Percentiles rank a stretch among this genome's conserved stretches.
Conservation (phyloP, 768 basidiomycete genomes). For the Termitomyces sp. region DNA sequence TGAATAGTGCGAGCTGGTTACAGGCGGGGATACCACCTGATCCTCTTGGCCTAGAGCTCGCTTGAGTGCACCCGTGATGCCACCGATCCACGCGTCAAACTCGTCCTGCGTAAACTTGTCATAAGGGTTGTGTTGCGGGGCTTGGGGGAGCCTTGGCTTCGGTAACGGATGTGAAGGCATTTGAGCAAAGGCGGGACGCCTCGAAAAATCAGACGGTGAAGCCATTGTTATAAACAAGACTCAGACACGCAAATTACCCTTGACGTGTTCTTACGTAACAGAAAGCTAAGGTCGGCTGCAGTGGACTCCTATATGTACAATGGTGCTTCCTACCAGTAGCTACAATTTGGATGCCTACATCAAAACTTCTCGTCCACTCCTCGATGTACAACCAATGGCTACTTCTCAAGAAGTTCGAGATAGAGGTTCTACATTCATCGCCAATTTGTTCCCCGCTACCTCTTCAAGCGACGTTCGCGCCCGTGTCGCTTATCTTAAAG, state of each 20-base stretch:
- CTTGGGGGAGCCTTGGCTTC: conserved; percentile 19
- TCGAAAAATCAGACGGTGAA: conserved; percentile 5
- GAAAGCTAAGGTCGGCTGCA: background rate
- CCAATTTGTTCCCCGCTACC: conserved; percentile 50
- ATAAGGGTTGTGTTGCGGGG: conserved; percentile 66
- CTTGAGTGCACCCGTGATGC: conserved; percentile 51
- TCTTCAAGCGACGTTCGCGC: conserved; percentile 45
- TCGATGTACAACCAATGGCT: conserved; percentile 31
- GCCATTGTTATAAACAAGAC: conserved; percentile 7
- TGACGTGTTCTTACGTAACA: conserved; percentile 5
- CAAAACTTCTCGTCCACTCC: conserved; percentile 34
- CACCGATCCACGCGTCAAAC: conserved; percentile 68
- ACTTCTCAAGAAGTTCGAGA: conserved; percentile 75
- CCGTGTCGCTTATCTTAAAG: conserved; percentile 45
- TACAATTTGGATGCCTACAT: conserved; percentile 49
- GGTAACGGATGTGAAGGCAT: conserved; percentile 9
- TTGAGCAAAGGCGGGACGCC: conserved; percentile 4
- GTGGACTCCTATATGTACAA: background rate
- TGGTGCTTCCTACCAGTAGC: conserved; percentile 2
- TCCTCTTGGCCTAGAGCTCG: conserved; percentile 52
- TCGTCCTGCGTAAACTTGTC: conserved; percentile 64
- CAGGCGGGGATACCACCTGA: conserved; percentile 13
- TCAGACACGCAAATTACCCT: background rate
- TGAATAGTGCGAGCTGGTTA: conserved; percentile 7
- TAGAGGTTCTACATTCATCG: conserved; percentile 68